Conservation (phyloP, 306 rosid genomes). For the Malus fusca region DNA sequence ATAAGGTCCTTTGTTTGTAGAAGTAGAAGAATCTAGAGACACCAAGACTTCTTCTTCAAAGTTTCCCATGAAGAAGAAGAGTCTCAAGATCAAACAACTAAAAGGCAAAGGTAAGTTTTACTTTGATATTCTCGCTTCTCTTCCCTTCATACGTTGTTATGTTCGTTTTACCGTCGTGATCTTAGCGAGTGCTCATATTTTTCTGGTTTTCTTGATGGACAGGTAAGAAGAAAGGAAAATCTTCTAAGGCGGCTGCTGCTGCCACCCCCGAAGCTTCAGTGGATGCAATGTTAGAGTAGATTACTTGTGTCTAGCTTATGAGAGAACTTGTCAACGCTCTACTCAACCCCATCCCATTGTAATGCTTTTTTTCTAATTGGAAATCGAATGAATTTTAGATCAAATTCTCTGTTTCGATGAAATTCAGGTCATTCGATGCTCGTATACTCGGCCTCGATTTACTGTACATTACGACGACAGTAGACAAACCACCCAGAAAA, state of each 20-base stretch:
- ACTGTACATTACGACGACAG: neutral
- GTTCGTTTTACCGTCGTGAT: neutral
- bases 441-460: neutral
- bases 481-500: neutral
- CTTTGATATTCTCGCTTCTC: neutral
- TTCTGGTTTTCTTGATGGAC: conserved; percentile 1
- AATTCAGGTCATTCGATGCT: neutral
- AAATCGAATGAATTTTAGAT: neutral
- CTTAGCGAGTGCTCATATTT: neutral
- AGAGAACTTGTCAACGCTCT: neutral
- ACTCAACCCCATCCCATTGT: neutral
- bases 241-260: conserved; percentile 28
- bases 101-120: conserved; percentile 39
- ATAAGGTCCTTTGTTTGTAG: conserved; percentile 1
- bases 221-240: conserved; percentile 56
- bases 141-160: neutral
- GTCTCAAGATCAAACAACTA: conserved; percentile 45
- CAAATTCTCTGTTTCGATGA: neutral
- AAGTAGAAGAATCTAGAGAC: conserved; percentile 26
- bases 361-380: neutral
- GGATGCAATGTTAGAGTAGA: conserved; percentile 50
- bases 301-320: neutral
- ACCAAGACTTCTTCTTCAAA: conserved; percentile 14
- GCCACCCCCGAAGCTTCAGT: conserved; percentile 17
- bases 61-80: conserved; percentile 55